phyloP scores from a whole-genome alignment of 2,329 filamentous ascomycete species.

The Furcasterigmium sp. region DNA sequence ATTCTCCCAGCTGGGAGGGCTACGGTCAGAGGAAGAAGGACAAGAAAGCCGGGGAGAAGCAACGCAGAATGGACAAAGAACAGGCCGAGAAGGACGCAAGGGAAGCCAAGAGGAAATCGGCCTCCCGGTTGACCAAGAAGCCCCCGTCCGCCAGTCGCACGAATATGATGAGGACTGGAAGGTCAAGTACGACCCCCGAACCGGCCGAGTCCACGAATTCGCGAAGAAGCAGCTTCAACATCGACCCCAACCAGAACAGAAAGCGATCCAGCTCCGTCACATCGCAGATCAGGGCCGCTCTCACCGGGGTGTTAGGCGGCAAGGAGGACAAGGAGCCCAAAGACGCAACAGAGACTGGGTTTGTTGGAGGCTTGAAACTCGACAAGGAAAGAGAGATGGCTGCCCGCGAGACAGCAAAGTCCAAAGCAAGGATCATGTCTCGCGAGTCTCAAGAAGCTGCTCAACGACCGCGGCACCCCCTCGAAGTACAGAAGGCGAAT shows the following conservation, averaged over 20 bases:
- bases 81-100: conserved; percentile 27
- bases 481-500: background rate
- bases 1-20: conserved; percentile 58
- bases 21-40: conserved; percentile 49
- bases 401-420: background rate
- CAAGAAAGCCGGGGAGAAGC: conserved; percentile 37
- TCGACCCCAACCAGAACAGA: conserved; percentile 3
- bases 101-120: conserved; percentile 26
- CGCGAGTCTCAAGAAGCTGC: background rate
- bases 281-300: conserved; percentile 10
- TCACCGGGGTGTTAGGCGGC: conserved; percentile 9
- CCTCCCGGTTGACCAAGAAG: conserved; percentile 29
- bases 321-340: conserved; percentile 12
- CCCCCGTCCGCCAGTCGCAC: conserved; percentile 16
- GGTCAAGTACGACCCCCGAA: conserved; percentile 7
- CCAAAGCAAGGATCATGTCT: no score
- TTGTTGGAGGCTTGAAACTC: conserved; percentile 35
- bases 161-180: background rate
- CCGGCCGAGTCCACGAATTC: background rate
- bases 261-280: conserved; percentile 11
- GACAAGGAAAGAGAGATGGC: conserved; percentile 30
- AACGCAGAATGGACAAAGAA: conserved; percentile 36
- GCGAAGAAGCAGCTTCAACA: background rate
- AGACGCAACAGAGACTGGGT: conserved; percentile 22
- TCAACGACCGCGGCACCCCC: conserved; percentile 1